Conservation (phyloP, 345 rosid species). For the Linum trigynum region DNA sequence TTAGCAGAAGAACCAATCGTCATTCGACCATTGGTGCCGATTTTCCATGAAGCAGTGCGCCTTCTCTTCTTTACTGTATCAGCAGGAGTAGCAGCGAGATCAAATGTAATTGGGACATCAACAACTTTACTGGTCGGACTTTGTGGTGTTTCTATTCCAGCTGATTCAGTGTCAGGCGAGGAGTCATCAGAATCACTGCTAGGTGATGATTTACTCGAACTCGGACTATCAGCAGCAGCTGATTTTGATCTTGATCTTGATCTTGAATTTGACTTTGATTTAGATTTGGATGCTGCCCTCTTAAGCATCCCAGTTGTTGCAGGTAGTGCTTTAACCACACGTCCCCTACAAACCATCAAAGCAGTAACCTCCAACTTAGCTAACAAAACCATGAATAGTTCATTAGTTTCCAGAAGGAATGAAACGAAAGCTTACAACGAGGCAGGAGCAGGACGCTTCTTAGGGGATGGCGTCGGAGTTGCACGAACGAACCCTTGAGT, state of each 20-base stretch:
- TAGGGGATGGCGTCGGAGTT: constrained; percentile 9
- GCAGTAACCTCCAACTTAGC: neutral
- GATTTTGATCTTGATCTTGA: constrained; percentile 16
- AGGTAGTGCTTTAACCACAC: constrained; percentile 20
- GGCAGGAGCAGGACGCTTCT: constrained; percentile 14
- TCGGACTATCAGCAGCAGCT: constrained; percentile 19
- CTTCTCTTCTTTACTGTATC: constrained; percentile 73
- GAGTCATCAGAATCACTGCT: constrained; percentile 15
- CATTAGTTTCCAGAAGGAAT: constrained; percentile 5
- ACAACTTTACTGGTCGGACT: constrained; percentile 16
- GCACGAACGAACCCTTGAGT: constrained; percentile 48
- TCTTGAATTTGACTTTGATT: constrained; percentile 35
- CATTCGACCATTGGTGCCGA: constrained; percentile 27
- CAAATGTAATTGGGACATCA: constrained; percentile 16
- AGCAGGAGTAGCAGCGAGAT: constrained; percentile 55
- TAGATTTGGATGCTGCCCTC: too few relatives aligned
- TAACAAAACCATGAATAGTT: neutral
- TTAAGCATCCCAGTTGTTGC: too few relatives aligned
- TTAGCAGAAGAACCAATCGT: constrained; percentile 24
- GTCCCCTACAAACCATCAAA: constrained; percentile 31
- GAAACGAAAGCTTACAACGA: constrained; percentile 29
- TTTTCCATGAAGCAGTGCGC: constrained; percentile 44
- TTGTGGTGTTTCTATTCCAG: constrained; percentile 19
- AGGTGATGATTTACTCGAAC: neutral
- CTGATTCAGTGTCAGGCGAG: constrained; percentile 13